Base-by-base conservation (phyloP, 441 rosid genomes). In the Adansonia gregorii region DNA sequence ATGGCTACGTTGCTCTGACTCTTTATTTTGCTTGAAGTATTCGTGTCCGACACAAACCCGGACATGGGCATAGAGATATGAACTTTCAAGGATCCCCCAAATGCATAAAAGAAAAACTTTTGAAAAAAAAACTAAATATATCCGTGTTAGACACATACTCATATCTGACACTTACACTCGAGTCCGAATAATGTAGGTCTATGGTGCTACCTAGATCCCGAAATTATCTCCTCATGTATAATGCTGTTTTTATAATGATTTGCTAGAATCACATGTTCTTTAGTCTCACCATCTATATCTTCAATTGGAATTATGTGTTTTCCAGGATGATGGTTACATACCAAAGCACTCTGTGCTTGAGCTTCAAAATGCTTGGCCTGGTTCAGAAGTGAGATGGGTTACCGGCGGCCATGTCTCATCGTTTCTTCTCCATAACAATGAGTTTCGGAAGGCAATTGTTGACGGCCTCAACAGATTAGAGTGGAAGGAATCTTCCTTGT, bases 301-400 rank as follows among this genome's bases (percentile, higher is more conserved):
- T 71, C 72, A 64, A 61, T 19, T 43, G 9, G 9, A n/a, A 67
- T 48, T 20, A 12, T 78, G 66, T 70, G n/a, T 66, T 81, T 49
- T 63, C 79, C 79, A 95, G 99, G 99, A 95, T 83, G 99, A 95
- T 78, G 99, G 97, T 20, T 95, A 95, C 87, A 94, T 95, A 76
- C 99, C 99, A 0, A 91, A 90, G 67, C 95, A 92, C 86, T 95
- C 99, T 0, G 97, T 92, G 76, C 71, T 92, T 87, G 97, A 91
- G 89, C 97, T 95, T 78, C 94, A 95, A 76, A 95, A 95, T 83
- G 98, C 98, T 24, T 95, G 99, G 99, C 98, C 98, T 4, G 95
- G 99, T 41, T 94, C 98, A 52, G 99, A 95, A 85, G 97, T 95
- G 84, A 90, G 99, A 83, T 95, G 99, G 98, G 98, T 95, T n/a